Evolutionary conservation across 1,284 basidiomycete genomes (phyloP), one percentile per base, ranked within the genome.

Genomic region (Tilletia indica): DNA sequence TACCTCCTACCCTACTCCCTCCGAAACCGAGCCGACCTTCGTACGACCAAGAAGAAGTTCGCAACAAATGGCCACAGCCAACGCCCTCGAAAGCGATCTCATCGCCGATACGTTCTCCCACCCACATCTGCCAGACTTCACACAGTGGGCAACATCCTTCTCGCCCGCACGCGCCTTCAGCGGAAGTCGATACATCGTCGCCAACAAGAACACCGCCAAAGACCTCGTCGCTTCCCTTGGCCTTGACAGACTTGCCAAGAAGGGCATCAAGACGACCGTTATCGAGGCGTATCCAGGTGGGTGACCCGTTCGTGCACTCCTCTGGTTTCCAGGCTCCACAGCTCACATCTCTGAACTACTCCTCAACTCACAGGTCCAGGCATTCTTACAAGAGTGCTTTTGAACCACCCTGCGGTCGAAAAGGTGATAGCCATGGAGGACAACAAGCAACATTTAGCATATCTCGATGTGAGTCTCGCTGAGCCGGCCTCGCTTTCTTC

Each of bases 341-440:
- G 21, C 64, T 64, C 16, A n/a, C 42, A 58, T 47, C 56, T 42
- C 25, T 19, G 16, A 31, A 21, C 14, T 56, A 16, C 51, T 21
- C 36, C 36, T 58, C 21, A 31, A 12, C 25, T 2, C 4, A 19
- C 56, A 70, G 70, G 82, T 3, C 76, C 80, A 8, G 82, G 82
- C 16, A 79, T 78, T 0, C 68, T 82, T 31, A 78, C 82, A 2
- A 75, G 76, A 68, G 73, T 76, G 68, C 71, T 83, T 11, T 56
- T 81, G 70, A 68, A 76, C 69, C 68, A 78, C 42, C 71, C 76
- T 4, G 69, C 73, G n/a, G 82, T 83, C n/a, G 81, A 82, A 47
- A 79, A 77, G n/a, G 75, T 83, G 51, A 73, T 83, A 21, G 77
- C 80, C 12, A 71, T 83, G 54, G 82, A 83, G 51, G 68, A 56